Evolutionary conservation across 1,139 yeast species (phyloP).

Genomic region (Diutina catenulata): DNA sequence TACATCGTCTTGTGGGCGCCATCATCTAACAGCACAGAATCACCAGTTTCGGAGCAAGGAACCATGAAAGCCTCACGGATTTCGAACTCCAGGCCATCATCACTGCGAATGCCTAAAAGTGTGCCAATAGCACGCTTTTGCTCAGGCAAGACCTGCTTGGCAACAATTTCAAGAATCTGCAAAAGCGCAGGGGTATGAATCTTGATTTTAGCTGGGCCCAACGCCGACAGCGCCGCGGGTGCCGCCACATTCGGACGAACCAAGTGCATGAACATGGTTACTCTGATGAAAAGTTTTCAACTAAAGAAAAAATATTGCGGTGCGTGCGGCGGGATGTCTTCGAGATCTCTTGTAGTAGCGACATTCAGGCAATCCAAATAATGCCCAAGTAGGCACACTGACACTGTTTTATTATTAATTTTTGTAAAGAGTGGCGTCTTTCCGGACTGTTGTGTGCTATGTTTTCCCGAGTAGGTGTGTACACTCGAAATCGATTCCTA

Average conservation of each 20-base stretch:
- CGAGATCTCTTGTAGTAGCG: not conserved
- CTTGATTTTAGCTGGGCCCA: constrained; percentile 38
- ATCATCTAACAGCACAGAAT: constrained; percentile 64
- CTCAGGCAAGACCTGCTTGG: constrained; percentile 30
- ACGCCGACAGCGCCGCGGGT: constrained; percentile 37
- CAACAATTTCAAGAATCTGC: constrained; percentile 45
- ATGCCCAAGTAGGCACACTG: too few relatives aligned
- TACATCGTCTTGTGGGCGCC: constrained; percentile 61
- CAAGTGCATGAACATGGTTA: constrained; percentile 29
- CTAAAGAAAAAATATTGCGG: constrained; percentile 12
- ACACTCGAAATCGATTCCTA: too few relatives aligned
- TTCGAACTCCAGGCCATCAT: constrained; percentile 73
- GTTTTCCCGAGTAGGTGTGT: too few relatives aligned
- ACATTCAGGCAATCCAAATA: too few relatives aligned
- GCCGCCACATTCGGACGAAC: constrained; percentile 50
- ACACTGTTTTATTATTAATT: too few relatives aligned
- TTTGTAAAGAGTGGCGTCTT: too few relatives aligned
- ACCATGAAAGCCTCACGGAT: constrained; percentile 72
- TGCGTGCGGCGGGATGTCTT: not conserved
- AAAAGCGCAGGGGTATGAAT: constrained; percentile 65
- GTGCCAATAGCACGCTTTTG: constrained; percentile 71
- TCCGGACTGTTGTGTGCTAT: too few relatives aligned
- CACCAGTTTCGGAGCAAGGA: constrained; percentile 71
- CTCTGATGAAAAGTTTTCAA: too few relatives aligned
- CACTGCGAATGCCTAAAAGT: constrained; percentile 69